Percentiles rank a stretch among this genome's conserved stretches.
phyloP scores from a whole-genome alignment of 2,329 filamentous ascomycete genomes.

The Colletotrichum chrysophilum region DNA sequence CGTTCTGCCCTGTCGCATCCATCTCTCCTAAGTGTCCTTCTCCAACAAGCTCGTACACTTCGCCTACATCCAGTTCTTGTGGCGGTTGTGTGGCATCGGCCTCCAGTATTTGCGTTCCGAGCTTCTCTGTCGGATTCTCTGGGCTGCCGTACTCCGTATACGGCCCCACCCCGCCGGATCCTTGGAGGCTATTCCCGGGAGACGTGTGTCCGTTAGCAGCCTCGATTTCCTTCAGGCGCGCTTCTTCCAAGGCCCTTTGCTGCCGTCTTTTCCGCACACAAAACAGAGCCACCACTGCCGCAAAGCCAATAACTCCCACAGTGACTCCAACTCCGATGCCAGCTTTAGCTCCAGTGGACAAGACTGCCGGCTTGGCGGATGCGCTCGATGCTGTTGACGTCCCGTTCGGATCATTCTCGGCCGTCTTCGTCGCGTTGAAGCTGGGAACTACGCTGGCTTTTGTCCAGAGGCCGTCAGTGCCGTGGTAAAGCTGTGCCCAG shows the following conservation, averaged over 20 bases:
- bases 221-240: slow-evolving; percentile 25
- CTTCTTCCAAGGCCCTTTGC: slow-evolving; percentile 26
- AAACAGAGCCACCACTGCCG: slow-evolving; percentile 52
- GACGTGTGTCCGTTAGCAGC: slow-evolving; percentile 28
- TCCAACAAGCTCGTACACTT: slow-evolving; percentile 38
- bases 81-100: slow-evolving; percentile 24
- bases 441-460: slow-evolving; percentile 28
- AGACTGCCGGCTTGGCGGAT: slow-evolving; percentile 31
- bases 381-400: slow-evolving; percentile 32
- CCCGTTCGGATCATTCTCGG: neutral
- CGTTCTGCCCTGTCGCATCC: slow-evolving; percentile 13
- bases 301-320: slow-evolving; percentile 44
- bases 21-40: slow-evolving; percentile 32
- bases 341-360: slow-evolving; percentile 57
- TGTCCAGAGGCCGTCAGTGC: slow-evolving; percentile 33
- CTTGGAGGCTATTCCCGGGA: slow-evolving; percentile 22
- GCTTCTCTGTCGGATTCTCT: slow-evolving; percentile 8
- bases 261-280: slow-evolving; percentile 45
- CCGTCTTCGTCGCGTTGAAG: slow-evolving; percentile 25
- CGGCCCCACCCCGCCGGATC: slow-evolving; percentile 26
- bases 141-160: neutral
- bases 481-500: slow-evolving; percentile 35
- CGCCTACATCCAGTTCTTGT: slow-evolving; percentile 29
- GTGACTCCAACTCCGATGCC: slow-evolving; percentile 62
- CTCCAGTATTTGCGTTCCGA: slow-evolving; percentile 18